Evolutionary conservation across 202 grass and related monocot species (phyloP), one percentile per base, ranked within the genome.

Genomic region (Digitaria exilis): DNA sequence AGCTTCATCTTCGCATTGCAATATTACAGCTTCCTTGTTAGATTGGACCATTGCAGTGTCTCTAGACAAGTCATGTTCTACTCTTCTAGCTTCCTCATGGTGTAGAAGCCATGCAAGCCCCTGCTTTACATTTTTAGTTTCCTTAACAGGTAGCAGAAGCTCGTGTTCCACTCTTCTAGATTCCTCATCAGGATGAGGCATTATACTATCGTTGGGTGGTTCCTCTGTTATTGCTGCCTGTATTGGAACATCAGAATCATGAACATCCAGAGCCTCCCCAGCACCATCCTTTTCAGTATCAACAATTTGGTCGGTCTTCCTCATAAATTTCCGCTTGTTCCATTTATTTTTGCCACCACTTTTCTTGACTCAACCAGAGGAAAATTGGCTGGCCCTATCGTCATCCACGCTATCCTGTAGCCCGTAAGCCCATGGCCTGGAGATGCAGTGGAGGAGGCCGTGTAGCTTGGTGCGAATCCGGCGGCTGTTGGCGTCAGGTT

Each of bases 331-430:
- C 78, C 51, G 85, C 72, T 86, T 89, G 34, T 89, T 83, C 96
- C 92, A 87, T 93, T 88, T 93, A 73, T 82, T 98, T 78, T 87
- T 98, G 42, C 71, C 81, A 74, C 83, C 87, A 65, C 54, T 68
- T 75, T 81, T 95, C 89, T 93, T 98, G 39, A 81, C 63, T 87
- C 90, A n/a, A n/a, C n/a, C n/a, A n/a, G n/a, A n/a, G n/a, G n/a
- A n/a, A n/a, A n/a, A n/a, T n/a, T n/a, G n/a, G n/a, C n/a, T 45
- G 17, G 6, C 52, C 52, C 10, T 9, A 0, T 19, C 19, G n/a
- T n/a, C n/a, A n/a, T n/a, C n/a, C n/a, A n/a, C n/a, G n/a, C n/a
- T n/a, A n/a, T n/a, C n/a, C n/a, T n/a, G n/a, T n/a, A n/a, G n/a
- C 9, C 46, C 15, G 16, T 49, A 51, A 19, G 51, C 18, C 51